Base-by-base conservation (phyloP, 305 asterid genomes). In the Rubia peregrina region DNA sequence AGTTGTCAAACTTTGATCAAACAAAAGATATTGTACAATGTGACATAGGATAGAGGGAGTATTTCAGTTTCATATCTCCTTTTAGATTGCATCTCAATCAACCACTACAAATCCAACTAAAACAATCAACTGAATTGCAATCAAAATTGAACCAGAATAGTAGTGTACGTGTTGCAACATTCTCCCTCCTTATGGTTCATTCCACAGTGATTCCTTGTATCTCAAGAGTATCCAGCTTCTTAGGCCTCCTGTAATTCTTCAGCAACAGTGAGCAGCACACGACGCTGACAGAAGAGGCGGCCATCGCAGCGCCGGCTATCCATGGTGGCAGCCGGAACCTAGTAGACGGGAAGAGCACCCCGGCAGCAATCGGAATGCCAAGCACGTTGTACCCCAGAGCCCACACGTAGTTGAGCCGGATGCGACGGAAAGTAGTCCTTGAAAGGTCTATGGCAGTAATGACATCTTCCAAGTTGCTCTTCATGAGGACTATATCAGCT, bases 241-340 rank as follows among this genome's bases (percentile, higher is more conserved):
- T 86, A 30, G 96, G 96, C 70, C 95, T 90, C 76, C 44, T 79
- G 75, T 90, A 92, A 65, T 87, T 83, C 83, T 89, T 92, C 74
- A 93, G 80, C 78, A 86, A 73, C 61, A 93, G 92, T 51, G 98
- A 90, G 82, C 95, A 86, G 73, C 95, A 90, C 2, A 92, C 96
- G 12, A 92, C 95, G 61, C 94, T 89, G 41, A 92, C 86, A 0
- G 98, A 92, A 16, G 97, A 89, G 10, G 95, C 95, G 1, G 95
- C 96, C 98, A 92, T 92, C 19, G 97, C 98, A 19, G 88, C 96
- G 16, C 97, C 98, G 5, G 96, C 98, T 46, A 90, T 78, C 98
- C 97, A 90, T 14, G 97, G 98, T 14, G 97, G 97, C 67, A 92
- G 76, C 1, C 95, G 90, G 48, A 90, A 87, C 66, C 96, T 72